A percentile compares a stretch with the other conserved stretches of the same genome.
These are phyloP conservation scores for Austroboletus festivus DNA, from an alignment of 768 basidiomycete genomes.

Conservation along the genomic window DNA sequence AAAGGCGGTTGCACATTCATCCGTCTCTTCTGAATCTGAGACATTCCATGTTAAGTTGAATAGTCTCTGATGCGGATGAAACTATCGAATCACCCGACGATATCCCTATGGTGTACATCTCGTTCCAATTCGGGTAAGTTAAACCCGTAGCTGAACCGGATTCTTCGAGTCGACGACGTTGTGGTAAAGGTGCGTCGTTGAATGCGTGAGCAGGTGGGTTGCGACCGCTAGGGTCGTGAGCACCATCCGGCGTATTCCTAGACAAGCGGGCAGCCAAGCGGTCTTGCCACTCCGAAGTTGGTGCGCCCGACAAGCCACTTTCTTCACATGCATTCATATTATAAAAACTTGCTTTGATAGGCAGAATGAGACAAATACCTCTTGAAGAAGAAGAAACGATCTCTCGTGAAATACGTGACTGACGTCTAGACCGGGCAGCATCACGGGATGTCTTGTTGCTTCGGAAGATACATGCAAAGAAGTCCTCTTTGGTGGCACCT, in stretches of 20 bases:
- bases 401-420: slow-evolving; percentile 75
- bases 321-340: slow-evolving; percentile 36
- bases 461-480: slow-evolving; percentile 69
- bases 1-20: slow-evolving; percentile 52
- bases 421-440: slow-evolving; percentile 59
- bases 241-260: slow-evolving; percentile 18
- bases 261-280: slow-evolving; percentile 57
- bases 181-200: slow-evolving; percentile 37
- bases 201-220: slow-evolving; percentile 27
- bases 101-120: slow-evolving; percentile 57
- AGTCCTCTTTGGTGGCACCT: slow-evolving; percentile 71
- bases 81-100: slow-evolving; percentile 27
- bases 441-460: slow-evolving; percentile 55
- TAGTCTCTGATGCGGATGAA: background rate
- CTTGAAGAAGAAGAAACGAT: slow-evolving; percentile 75
- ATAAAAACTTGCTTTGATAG: background rate
- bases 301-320: slow-evolving; percentile 56
- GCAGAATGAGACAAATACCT: slow-evolving; percentile 35
- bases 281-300: slow-evolving; percentile 79
- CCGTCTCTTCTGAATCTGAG: slow-evolving; percentile 36
- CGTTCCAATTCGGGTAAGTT: slow-evolving; percentile 49
- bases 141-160: slow-evolving; percentile 5
- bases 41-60: slow-evolving; percentile 18
- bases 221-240: slow-evolving; percentile 6
- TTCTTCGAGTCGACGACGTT: slow-evolving; percentile 45